Conservation (phyloP, 2,329 filamentous ascomycete genomes). For the Aspergillus awamori region DNA sequence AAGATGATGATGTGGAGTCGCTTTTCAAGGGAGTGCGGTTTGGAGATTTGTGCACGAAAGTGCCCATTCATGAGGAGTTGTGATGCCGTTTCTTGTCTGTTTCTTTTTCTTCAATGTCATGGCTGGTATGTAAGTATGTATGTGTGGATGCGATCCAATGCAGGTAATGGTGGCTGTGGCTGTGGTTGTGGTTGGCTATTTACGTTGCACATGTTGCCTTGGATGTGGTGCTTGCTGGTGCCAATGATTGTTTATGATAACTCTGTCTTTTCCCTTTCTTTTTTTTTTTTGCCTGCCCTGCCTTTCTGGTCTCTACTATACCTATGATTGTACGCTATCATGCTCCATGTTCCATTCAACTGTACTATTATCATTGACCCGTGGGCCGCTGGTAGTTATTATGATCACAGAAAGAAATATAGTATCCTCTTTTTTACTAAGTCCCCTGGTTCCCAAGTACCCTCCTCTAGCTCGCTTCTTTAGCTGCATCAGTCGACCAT, state of each 20-base stretch:
- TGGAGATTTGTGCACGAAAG: constrained; percentile 52
- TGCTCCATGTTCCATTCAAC: background rate
- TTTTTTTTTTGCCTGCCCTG: too few species aligned
- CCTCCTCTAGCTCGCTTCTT: background rate
- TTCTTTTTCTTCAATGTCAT: background rate
- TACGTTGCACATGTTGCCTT: background rate
- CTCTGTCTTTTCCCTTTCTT: too few species aligned
- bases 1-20: constrained; percentile 21
- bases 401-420: background rate
- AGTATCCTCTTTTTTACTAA: background rate
- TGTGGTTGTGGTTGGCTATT: background rate
- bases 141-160: background rate
- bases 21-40: constrained; percentile 79
- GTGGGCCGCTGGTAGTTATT: background rate
- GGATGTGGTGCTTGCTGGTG: background rate
- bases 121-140: constrained; percentile 5
- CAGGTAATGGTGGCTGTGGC: background rate
- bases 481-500: background rate
- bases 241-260: too few species aligned
- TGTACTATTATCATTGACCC: constrained; percentile 1
- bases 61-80: background rate
- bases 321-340: constrained; percentile 15
- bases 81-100: background rate
- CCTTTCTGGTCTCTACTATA: background rate
- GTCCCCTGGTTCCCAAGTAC: background rate